phyloP scores from a whole-genome alignment of 1,284 basidiomycete genomes.

The Trichosporon coremiiforme region DNA sequence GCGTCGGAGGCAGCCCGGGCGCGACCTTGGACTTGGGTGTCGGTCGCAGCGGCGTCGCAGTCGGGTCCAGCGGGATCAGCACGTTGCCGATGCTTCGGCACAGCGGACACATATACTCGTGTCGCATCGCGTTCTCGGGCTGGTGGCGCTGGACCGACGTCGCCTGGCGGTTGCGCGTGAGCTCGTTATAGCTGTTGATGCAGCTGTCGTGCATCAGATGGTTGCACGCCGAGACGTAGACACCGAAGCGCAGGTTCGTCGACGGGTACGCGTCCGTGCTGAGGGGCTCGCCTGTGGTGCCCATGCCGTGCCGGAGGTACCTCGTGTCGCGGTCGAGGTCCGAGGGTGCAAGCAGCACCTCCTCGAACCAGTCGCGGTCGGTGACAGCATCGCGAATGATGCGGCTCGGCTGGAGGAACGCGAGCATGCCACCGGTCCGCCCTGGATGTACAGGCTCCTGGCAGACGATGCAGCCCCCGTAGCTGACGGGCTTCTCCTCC shows the following conservation, averaged over 20 bases:
- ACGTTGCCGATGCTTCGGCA: constrained; percentile 97
- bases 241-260: constrained; percentile 74
- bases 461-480: constrained; percentile 95
- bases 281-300: constrained; percentile 41
- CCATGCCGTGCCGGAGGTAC: constrained; percentile 42
- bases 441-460: constrained; percentile 83
- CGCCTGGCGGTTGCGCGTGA: constrained; percentile 84
- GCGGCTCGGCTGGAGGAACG: constrained; percentile 84
- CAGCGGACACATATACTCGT: constrained; percentile 96
- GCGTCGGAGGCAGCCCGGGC: constrained; percentile 33
- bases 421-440: constrained; percentile 83
- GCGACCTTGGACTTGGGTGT: constrained; percentile 34
- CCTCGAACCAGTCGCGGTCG: constrained; percentile 70
- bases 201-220: constrained; percentile 98
- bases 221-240: constrained; percentile 87
- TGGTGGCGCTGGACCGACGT: constrained; percentile 90
- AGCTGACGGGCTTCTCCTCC: constrained; percentile 63
- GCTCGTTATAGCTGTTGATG: constrained; percentile 85
- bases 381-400: constrained; percentile 78
- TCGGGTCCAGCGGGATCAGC: constrained; percentile 73
- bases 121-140: constrained; percentile 86
- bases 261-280: constrained; percentile 66
- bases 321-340: constrained; percentile 66
- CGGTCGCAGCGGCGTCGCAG: constrained; percentile 31
- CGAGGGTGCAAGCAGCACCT: constrained; percentile 67